Percentiles rank a stretch among this genome's conserved stretches.
Conservation (phyloP, 2,329 filamentous ascomycete genomes). For the Stemphylium beticola region DNA sequence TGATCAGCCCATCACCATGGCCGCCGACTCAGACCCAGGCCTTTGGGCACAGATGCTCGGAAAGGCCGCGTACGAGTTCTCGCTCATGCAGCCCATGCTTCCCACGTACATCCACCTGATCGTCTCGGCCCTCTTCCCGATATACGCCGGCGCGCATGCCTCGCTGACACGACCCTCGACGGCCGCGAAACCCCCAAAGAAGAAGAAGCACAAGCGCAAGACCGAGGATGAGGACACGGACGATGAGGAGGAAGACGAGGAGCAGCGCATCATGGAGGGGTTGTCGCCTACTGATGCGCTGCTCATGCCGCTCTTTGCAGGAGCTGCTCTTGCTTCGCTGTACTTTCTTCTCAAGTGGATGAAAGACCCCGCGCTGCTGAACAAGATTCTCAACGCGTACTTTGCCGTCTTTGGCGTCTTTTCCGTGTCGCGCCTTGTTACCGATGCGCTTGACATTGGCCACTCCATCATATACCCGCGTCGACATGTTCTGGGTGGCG, state of each 20-base stretch:
- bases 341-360: conserved; percentile 92
- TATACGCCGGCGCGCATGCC: conserved; percentile 85
- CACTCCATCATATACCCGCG: conserved; percentile 75
- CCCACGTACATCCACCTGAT: conserved; percentile 68
- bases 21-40: conserved; percentile 38
- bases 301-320: conserved; percentile 81
- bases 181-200: conserved; percentile 67
- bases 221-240: conserved; percentile 54
- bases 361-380: conserved; percentile 79
- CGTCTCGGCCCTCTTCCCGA: conserved; percentile 76
- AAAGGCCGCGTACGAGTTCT: conserved; percentile 53
- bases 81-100: conserved; percentile 50
- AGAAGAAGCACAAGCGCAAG: conserved; percentile 57
- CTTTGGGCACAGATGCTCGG: conserved; percentile 38
- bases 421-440: conserved; percentile 74
- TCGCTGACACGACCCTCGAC: conserved; percentile 83
- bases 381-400: conserved; percentile 82
- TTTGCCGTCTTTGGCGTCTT: conserved; percentile 81
- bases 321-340: conserved; percentile 71
- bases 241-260: conserved; percentile 59
- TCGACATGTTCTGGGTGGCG: conserved; percentile 64
- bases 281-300: conserved; percentile 80
- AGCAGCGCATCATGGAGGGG: conserved; percentile 67
- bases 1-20: conserved; percentile 30
- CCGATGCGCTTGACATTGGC: conserved; percentile 70